Percentiles rank a stretch among this genome's conserved stretches.
phyloP scores from a whole-genome alignment of 2,329 filamentous ascomycete species.

The Didymella pinodella region DNA sequence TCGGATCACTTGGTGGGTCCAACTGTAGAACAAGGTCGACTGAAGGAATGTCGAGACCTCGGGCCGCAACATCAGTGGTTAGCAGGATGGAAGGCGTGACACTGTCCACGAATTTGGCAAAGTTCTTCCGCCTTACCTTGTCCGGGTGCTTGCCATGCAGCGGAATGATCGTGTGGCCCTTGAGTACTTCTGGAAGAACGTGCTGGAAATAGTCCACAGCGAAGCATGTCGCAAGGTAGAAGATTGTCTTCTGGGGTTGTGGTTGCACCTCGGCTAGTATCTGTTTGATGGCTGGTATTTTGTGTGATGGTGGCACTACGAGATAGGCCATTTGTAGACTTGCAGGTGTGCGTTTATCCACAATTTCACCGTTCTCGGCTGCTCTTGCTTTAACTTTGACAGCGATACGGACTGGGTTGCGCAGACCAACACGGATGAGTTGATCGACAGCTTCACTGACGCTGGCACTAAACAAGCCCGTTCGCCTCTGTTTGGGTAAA shows the following conservation, averaged over 20 bases:
- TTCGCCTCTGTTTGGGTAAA: conserved; percentile 90
- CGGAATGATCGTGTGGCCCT: conserved; percentile 74
- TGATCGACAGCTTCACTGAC: conserved; percentile 96
- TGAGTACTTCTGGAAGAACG: conserved; percentile 76
- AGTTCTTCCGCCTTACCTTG: conserved; percentile 88
- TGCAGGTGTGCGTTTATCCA: conserved; percentile 88
- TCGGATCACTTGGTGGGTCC: conserved; percentile 85
- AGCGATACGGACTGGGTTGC: conserved; percentile 93
- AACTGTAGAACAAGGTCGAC: conserved; percentile 92
- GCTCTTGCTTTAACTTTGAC: conserved; percentile 78
- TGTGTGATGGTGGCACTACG: conserved; percentile 76
- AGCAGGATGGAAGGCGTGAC: conserved; percentile 80
- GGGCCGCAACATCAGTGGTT: conserved; percentile 90
- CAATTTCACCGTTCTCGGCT: conserved; percentile 64
- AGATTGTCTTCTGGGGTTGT: conserved; percentile 81
- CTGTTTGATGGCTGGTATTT: conserved; percentile 75
- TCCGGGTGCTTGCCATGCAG: conserved; percentile 92
- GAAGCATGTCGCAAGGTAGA: conserved; percentile 93
- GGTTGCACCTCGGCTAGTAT: conserved; percentile 75
- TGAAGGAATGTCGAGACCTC: conserved; percentile 89
- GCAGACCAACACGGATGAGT: conserved; percentile 87
- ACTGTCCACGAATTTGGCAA: conserved; percentile 78
- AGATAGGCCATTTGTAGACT: conserved; percentile 93
- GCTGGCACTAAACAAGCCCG: conserved; percentile 91
- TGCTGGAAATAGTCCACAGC: conserved; percentile 94